Conservation (phyloP, 345 rosid genomes). For the Laguncularia racemosa region DNA sequence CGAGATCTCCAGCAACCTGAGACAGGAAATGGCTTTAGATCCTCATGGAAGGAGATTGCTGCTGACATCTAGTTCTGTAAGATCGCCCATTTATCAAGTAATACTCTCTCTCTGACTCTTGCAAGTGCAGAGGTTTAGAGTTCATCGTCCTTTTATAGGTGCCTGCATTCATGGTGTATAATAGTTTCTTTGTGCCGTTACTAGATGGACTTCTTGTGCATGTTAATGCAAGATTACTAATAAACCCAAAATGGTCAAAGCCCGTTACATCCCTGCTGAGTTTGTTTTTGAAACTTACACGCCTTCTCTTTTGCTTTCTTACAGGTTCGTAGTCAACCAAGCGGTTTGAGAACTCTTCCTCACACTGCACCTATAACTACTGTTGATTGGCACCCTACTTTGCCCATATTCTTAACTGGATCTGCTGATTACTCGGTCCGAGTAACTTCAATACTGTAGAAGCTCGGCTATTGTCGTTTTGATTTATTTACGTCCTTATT, state of each 20-base stretch:
- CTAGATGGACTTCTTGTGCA: too few relatives aligned
- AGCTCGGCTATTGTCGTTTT: background rate
- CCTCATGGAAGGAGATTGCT: conserved; percentile 41
- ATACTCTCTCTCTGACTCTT: conserved; percentile 3
- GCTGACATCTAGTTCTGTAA: conserved; percentile 46
- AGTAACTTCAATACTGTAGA: conserved; percentile 39
- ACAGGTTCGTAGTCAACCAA: conserved; percentile 41
- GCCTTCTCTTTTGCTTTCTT: background rate
- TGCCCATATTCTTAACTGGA: conserved; percentile 62
- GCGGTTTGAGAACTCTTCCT: conserved; percentile 49
- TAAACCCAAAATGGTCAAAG: too few relatives aligned
- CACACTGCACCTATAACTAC: conserved; percentile 55
- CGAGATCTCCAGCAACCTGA: conserved; percentile 22
- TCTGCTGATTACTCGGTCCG: conserved; percentile 65
- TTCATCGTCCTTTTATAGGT: too few relatives aligned
- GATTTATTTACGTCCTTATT: too few relatives aligned
- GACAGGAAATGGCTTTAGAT: conserved; percentile 65
- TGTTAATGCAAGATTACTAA: too few relatives aligned
- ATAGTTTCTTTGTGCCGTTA: too few relatives aligned
- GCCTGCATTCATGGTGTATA: too few relatives aligned
- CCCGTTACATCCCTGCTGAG: too few relatives aligned
- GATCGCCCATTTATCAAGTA: conserved; percentile 65
- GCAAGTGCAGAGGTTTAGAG: background rate
- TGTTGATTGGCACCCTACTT: conserved; percentile 71
- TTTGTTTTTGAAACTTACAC: background rate